phyloP scores from a whole-genome alignment of 192 early-diverging fungal species.

The Spizellomyces sp. region DNA sequence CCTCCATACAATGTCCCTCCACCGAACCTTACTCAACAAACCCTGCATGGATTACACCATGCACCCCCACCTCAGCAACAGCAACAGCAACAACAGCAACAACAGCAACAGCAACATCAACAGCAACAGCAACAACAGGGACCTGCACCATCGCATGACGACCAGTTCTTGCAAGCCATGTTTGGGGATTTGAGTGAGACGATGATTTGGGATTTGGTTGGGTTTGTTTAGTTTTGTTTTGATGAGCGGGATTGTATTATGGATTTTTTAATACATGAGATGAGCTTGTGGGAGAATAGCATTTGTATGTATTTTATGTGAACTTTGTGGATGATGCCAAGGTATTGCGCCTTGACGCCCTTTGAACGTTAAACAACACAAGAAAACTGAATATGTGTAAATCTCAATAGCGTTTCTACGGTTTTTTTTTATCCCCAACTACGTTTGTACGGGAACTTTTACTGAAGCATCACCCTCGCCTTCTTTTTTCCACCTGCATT shows the following conservation, averaged over 20 bases:
- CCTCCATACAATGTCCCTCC: neutral
- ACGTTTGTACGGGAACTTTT: neutral
- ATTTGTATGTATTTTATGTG: too few relatives aligned
- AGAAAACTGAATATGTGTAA: too few relatives aligned
- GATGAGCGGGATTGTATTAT: neutral
- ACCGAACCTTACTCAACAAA: neutral
- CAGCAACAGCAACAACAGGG: neutral
- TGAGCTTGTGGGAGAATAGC: too few relatives aligned
- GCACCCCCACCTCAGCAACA: conserved; percentile 8
- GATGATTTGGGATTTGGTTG: conserved; percentile 19
- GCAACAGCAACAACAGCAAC: neutral
- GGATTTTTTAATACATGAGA: neutral
- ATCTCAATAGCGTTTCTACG: too few relatives aligned
- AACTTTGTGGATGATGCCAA: too few relatives aligned
- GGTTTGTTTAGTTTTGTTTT: conserved; percentile 15
- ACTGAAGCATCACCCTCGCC: neutral
- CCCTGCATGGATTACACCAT: neutral
- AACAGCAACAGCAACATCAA: neutral
- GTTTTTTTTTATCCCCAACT: too few relatives aligned
- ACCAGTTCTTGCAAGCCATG: conserved; percentile 18
- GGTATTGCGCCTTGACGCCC: too few relatives aligned
- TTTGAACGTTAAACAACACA: too few relatives aligned
- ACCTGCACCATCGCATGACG: neutral
- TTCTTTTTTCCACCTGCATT: conserved; percentile 2
- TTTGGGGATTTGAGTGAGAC: conserved; percentile 26